phyloP scores from a whole-genome alignment of 208 protist genomes.

The Crithidia sp. region DNA sequence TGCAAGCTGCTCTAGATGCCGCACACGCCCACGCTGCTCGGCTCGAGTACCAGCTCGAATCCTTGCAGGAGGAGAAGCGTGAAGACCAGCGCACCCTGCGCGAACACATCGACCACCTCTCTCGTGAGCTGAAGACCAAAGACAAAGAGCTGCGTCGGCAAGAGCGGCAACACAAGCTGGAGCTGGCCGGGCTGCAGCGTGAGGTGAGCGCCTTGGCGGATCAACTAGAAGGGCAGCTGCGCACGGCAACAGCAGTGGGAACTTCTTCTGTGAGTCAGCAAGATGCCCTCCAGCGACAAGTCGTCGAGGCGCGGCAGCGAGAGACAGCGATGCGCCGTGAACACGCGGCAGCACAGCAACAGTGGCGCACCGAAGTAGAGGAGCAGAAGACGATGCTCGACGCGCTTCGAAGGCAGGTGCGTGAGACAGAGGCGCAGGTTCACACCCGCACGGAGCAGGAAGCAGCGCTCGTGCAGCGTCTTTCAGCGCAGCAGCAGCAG shows the following conservation, averaged over 20 bases:
- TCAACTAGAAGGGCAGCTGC: constrained; percentile 43
- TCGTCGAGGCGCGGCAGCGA: constrained; percentile 7
- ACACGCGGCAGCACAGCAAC: constrained; percentile 10
- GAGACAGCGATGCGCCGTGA: constrained; percentile 21
- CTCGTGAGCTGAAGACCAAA: constrained; percentile 33
- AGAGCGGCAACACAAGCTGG: constrained; percentile 38
- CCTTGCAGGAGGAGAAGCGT: constrained; percentile 30
- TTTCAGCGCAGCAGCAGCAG: constrained; percentile 16
- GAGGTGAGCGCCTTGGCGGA: constrained; percentile 48
- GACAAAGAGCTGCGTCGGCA: constrained; percentile 24
- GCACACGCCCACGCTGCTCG: constrained; percentile 22
- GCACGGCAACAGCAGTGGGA: not conserved
- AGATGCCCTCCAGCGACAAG: constrained; percentile 7
- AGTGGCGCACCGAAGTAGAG: constrained; percentile 29
- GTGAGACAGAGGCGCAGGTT: constrained; percentile 2
- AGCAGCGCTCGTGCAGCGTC: not conserved
- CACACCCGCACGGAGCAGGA: constrained; percentile 4
- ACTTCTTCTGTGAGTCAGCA: constrained; percentile 6
- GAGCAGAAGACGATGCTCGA: constrained; percentile 29
- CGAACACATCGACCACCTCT: constrained; percentile 49
- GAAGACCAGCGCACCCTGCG: constrained; percentile 38
- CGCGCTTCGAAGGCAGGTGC: constrained; percentile 6
- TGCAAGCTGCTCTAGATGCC: constrained; percentile 5
- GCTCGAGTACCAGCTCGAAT: constrained; percentile 47
- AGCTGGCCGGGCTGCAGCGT: constrained; percentile 42